Evolutionary conservation across 2,329 filamentous ascomycete genomes (phyloP), one percentile per base, ranked within the genome.

Genomic region (Ceratocystis destructans): DNA sequence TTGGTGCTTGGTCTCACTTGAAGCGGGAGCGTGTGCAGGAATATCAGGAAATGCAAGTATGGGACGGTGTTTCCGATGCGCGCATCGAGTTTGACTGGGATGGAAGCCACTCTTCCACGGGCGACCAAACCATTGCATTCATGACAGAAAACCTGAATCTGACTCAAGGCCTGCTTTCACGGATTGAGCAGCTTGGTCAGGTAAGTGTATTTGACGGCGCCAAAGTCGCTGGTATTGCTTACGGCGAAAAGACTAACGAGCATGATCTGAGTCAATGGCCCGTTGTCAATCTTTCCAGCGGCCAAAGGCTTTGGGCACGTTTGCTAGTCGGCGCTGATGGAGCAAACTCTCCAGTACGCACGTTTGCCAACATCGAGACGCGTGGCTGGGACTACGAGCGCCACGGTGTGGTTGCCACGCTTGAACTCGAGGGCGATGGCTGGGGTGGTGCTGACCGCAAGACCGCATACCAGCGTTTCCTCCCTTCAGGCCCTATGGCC

Each of bases 21-120:
- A 82, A 89, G 70, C 77, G 80, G 53, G 79, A 83, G 5, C 85
- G 94, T 41, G 84, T 94, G 44, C 92, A 96, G 77, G 83, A 86
- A 0, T 99, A 96, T 75, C 87, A 95, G 68, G 89, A 93, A 71
- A 99, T 99, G 94, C 88, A 96, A 75, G 94, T 97, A 41, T 99
- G 95, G 94, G 94, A 99, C 75, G 95, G 93, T 69, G 84, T 96
- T 66, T 89, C 88, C 50, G 91, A 86, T 68, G 89, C 91, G 45
- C 84, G 87, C 71, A 94, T 99, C 74, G 88, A 90, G 71, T 99
- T 99, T 75, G 89, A 94, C 76, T 89, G 87, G 87, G 70, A 68
- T 74, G 62, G 37, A 3, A 31, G 48, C 46, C 55, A 44, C 25
- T 50, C 25, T 20, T 6, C n/a, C 15, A 25, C 41, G 15, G 55